phyloP scores from a whole-genome alignment of 2,329 filamentous ascomycete species.

The Hymenoscyphus repandus region DNA sequence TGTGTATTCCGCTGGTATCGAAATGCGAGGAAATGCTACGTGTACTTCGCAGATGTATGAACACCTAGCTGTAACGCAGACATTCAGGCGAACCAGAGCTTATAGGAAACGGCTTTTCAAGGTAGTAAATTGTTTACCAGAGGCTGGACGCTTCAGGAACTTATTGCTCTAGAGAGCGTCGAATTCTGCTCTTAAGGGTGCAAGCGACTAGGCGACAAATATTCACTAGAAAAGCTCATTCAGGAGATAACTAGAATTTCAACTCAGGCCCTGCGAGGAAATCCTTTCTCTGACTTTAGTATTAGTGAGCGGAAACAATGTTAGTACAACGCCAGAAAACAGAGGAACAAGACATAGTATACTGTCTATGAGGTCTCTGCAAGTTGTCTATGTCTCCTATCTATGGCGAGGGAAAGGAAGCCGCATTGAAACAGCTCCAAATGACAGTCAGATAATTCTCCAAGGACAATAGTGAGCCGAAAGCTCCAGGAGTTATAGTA shows the following conservation, averaged over 20 bases:
- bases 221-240: neutral
- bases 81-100: conserved; percentile 2
- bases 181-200: neutral
- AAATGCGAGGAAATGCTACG: conserved; percentile 12
- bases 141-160: conserved; percentile 3
- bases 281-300: conserved; percentile 1
- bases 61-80: conserved; percentile 1
- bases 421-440: conserved; percentile 31
- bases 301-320: conserved; percentile 1
- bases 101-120: conserved; percentile 10
- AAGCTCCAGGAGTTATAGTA: conserved; percentile 5
- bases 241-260: neutral
- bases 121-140: neutral
- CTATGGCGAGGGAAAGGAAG: conserved; percentile 1
- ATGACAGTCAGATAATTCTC: conserved; percentile 18
- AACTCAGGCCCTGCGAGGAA: neutral
- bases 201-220: neutral
- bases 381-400: neutral
- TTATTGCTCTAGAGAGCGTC: neutral
- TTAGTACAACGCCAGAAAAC: conserved; percentile 1
- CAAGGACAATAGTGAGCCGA: conserved; percentile 1
- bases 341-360: neutral
- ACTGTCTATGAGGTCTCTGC: conserved; percentile 4
- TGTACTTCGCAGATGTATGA: conserved; percentile 12
- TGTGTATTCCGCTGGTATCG: conserved; percentile 1